phyloP scores from a whole-genome alignment of 495 filamentous ascomycete species.

The Trichoderma orchidacearum region DNA sequence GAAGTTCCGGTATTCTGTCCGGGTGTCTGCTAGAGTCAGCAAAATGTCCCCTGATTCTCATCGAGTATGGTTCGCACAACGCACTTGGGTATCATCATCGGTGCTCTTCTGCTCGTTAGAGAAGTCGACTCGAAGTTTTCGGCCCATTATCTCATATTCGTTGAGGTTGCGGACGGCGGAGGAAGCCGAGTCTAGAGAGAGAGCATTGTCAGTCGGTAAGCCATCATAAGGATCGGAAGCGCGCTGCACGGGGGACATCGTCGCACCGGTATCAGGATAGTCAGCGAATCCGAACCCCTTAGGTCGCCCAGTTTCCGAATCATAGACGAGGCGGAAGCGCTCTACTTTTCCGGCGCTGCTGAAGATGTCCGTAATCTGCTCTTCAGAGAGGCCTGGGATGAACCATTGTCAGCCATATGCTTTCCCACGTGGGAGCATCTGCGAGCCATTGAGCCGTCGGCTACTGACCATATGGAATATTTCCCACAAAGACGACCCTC shows the following conservation, averaged over 20 bases:
- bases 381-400: constrained; percentile 72
- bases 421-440: background rate
- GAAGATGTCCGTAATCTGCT: constrained; percentile 86
- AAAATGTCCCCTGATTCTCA: constrained; percentile 21
- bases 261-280: constrained; percentile 58
- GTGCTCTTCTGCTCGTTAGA: constrained; percentile 74
- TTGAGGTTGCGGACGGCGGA: constrained; percentile 94
- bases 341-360: constrained; percentile 74
- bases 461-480: constrained; percentile 56
- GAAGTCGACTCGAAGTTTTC: constrained; percentile 89
- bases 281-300: constrained; percentile 97
- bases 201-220: constrained; percentile 6
- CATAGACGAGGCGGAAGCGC: constrained; percentile 91
- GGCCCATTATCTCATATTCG: constrained; percentile 89
- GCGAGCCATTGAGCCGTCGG: background rate
- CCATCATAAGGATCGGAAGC: background rate
- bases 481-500: constrained; percentile 68
- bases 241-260: background rate
- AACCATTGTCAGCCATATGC: background rate
- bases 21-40: background rate
- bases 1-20: constrained; percentile 11
- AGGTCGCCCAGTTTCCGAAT: constrained; percentile 84
- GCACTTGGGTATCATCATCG: constrained; percentile 35
- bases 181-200: constrained; percentile 59
- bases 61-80: constrained; percentile 15